A percentile compares a stretch with the other conserved stretches of the same genome.
phyloP scores from a whole-genome alignment of 768 basidiomycete species.

The Termitomyces sp. region DNA sequence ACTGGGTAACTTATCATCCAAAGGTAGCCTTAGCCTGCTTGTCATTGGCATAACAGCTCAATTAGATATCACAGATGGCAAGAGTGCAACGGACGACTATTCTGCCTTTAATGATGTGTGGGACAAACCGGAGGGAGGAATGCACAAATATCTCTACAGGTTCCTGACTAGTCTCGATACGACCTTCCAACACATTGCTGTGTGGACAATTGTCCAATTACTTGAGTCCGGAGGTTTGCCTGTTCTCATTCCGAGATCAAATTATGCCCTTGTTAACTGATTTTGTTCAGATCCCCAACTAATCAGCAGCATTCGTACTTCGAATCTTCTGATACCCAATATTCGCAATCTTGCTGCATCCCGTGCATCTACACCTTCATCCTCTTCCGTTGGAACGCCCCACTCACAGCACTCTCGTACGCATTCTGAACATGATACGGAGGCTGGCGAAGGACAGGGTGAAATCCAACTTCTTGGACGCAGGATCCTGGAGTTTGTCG shows the following conservation, averaged over 20 bases:
- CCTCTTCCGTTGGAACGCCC: conserved; percentile 72
- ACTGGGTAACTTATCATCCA: conserved; percentile 94
- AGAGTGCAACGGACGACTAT: conserved; percentile 80
- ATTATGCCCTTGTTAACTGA: not conserved
- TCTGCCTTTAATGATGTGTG: conserved; percentile 97
- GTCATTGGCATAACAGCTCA: not conserved
- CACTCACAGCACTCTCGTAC: conserved; percentile 61
- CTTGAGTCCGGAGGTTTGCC: conserved; percentile 86
- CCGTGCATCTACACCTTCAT: conserved; percentile 62
- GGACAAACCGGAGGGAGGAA: conserved; percentile 96
- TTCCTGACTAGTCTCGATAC: conserved; percentile 92
- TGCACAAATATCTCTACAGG: conserved; percentile 90
- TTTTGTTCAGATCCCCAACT: conserved; percentile 68
- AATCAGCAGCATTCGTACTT: conserved; percentile 85
- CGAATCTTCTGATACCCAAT: conserved; percentile 74
- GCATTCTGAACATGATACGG: conserved; percentile 78
- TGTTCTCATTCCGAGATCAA: not conserved
- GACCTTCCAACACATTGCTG: conserved; percentile 99
- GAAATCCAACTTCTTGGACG: conserved; percentile 86
- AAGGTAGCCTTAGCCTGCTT: conserved; percentile 46
- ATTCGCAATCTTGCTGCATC: conserved; percentile 80
- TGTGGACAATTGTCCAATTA: conserved; percentile 98
- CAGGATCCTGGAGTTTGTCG: conserved; percentile 84
- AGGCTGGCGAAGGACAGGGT: conserved; percentile 81
- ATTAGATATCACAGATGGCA: conserved; percentile 51